A percentile compares a stretch with the other conserved stretches of the same genome.
phyloP scores from a whole-genome alignment of 2,329 filamentous ascomycete species.

The Zopfia rhizophila region DNA sequence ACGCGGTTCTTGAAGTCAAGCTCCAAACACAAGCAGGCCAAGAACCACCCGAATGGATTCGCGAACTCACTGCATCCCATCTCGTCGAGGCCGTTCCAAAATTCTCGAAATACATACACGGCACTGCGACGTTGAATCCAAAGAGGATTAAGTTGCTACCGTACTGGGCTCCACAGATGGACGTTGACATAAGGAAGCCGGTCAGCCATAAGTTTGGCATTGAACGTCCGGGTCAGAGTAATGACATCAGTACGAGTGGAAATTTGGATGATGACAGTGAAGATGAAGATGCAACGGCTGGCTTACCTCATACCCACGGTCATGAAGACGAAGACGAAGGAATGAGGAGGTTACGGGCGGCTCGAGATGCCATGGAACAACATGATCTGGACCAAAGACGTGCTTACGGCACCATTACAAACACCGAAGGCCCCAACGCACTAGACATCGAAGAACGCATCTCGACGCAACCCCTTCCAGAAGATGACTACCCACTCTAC shows the following conservation, averaged over 20 bases:
- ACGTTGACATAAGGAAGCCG: conserved; percentile 95
- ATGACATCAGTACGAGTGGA: conserved; percentile 79
- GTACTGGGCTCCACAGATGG: conserved; percentile 99
- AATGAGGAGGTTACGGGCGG: conserved; percentile 60
- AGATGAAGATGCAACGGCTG: conserved; percentile 59
- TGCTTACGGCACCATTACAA: conserved; percentile 57
- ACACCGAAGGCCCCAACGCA: conserved; percentile 52
- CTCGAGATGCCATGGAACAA: conserved; percentile 61
- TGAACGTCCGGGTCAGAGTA: conserved; percentile 78
- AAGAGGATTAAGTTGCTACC: conserved; percentile 88
- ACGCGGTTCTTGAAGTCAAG: conserved; percentile 96
- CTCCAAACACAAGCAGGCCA: conserved; percentile 95
- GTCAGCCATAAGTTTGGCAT: conserved; percentile 91
- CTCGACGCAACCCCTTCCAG: conserved; percentile 66
- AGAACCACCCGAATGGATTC: conserved; percentile 95
- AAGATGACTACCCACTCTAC: conserved; percentile 85
- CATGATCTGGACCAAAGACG: conserved; percentile 61
- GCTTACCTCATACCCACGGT: conserved; percentile 38
- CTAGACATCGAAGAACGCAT: conserved; percentile 88
- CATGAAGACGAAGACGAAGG: conserved; percentile 57
- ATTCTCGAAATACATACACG: conserved; percentile 99
- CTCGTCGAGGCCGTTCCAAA: conserved; percentile 98
- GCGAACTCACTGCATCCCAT: conserved; percentile 90
- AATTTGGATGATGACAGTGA: conserved; percentile 81
- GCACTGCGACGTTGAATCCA: conserved; percentile 87